phyloP scores from a whole-genome alignment of 2,329 filamentous ascomycete genomes.

The Fusarium decemcellulare region DNA sequence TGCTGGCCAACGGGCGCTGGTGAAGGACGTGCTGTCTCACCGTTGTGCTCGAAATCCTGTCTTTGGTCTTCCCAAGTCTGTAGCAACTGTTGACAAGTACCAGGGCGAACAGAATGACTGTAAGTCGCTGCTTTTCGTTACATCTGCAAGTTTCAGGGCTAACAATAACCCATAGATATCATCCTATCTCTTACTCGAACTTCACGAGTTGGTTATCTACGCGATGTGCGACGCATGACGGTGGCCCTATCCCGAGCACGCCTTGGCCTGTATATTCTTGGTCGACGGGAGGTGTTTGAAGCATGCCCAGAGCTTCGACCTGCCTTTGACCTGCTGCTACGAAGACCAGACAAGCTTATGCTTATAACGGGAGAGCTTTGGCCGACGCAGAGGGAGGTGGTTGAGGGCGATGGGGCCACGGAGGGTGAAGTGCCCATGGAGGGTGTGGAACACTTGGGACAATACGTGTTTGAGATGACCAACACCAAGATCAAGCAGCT shows the following conservation, averaged over 20 bases:
- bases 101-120: conserved; percentile 99
- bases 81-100: conserved; percentile 98
- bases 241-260: conserved; percentile 94
- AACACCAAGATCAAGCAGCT: conserved; percentile 70
- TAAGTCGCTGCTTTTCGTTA: conserved; percentile 63
- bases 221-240: conserved; percentile 92
- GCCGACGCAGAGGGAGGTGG: conserved; percentile 72
- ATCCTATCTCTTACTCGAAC: conserved; percentile 95
- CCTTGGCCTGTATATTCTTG: conserved; percentile 92
- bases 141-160: conserved; percentile 24
- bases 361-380: conserved; percentile 91
- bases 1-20: conserved; percentile 89
- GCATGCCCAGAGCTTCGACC: conserved; percentile 88
- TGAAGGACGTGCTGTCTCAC: conserved; percentile 87
- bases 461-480: conserved; percentile 98
- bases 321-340: conserved; percentile 84
- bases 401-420: conserved; percentile 59
- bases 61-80: conserved; percentile 90
- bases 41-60: conserved; percentile 86
- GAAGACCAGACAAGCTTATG: conserved; percentile 84
- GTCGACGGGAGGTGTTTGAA: conserved; percentile 90
- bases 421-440: conserved; percentile 82
- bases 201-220: conserved; percentile 89
- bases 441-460: conserved; percentile 91
- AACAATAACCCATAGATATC: conserved; percentile 73